Conservation (phyloP, 179 eudicot genomes). For the Sideroxylon spinosum region DNA sequence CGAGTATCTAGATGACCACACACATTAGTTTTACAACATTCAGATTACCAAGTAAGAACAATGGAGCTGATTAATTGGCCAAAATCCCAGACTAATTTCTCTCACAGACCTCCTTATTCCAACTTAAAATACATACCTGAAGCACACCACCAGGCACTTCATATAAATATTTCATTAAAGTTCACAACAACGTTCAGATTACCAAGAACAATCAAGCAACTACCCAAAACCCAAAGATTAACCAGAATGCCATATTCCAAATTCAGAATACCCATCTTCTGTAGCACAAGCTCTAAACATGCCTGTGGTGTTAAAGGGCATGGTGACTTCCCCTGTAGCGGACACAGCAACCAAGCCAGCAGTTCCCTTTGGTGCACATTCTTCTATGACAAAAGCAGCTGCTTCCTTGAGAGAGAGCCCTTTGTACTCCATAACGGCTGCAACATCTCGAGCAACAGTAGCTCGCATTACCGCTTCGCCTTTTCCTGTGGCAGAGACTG, state of each 20-base stretch:
- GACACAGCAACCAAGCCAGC: constrained; percentile 86
- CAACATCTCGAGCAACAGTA: constrained; percentile 81
- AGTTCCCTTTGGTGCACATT: constrained; percentile 50
- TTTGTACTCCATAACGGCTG: constrained; percentile 87
- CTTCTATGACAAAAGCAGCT: constrained; percentile 47
- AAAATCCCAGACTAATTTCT: too few relatives aligned
- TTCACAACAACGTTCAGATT: too few relatives aligned
- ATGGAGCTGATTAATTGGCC: too few relatives aligned
- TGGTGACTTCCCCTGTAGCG: constrained; percentile 64
- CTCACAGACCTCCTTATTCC: too few relatives aligned
- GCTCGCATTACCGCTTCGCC: constrained; percentile 77
- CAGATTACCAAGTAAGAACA: too few relatives aligned
- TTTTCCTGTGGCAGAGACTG: constrained; percentile 83
- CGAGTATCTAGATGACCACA: too few relatives aligned
- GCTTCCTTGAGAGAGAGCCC: constrained; percentile 73
- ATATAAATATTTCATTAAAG: too few relatives aligned
- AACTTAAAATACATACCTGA: too few relatives aligned
- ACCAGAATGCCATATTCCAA: constrained; percentile 49
- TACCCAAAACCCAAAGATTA: too few relatives aligned
- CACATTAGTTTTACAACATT: too few relatives aligned
- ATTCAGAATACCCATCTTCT: constrained; percentile 67
- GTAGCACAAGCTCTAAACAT: constrained; percentile 96
- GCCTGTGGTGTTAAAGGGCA: constrained; percentile 77
- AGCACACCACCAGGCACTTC: too few relatives aligned
- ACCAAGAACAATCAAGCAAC: too few relatives aligned